Evolutionary conservation across 2,329 filamentous ascomycete species (phyloP), one percentile per base, ranked within the genome.

Genomic region (Stagonosporopsis tanaceti): DNA sequence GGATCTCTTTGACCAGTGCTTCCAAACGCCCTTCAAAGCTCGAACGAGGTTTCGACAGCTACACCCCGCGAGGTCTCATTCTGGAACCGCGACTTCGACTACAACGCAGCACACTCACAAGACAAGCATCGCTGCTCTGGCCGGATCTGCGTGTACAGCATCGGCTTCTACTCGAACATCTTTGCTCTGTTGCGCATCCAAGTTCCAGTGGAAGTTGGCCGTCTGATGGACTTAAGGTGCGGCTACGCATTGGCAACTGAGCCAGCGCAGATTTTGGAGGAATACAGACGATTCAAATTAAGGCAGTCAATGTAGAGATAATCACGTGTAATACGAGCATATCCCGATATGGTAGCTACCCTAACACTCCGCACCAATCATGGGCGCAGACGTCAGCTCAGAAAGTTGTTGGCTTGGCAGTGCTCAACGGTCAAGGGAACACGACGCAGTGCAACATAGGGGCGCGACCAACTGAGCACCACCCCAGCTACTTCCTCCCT

Each of bases 351-450:
- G 50, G 54, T 24, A 48, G 11, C 7, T 2, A 22, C 42, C 41
- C 14, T 47, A 47, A 44, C 37, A 22, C 39, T 40, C 39, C 40
- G 50, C 40, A 47, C 56, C 56, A 59, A 59, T 53, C 56, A 54
- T 12, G 40, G n/a, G 9, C 22, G 46, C 46, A 41, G 50, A 53
- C 50, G 48, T 57, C 54, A 53, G 48, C 50, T 46, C 17, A 42
- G 32, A 53, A 57, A 50, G 56, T 47, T 50, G 50, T 37, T 42
- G 52, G 59, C 47, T 50, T 59, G 67, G 65, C 67, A 65, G 66
- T 63, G 50, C 61, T 62, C 63, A 60, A 54, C 44, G 63, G 53
- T 55, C 53, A 47, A 57, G 55, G 58, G 58, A 57, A 66, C 60
- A 67, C 60, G 59, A 59, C 60, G 59, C 65, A 58, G 60, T 47